Evolutionary conservation across 805 yeast species (phyloP), one percentile per base, ranked within the genome.

Genomic region (Wickerhamiella cacticola): DNA sequence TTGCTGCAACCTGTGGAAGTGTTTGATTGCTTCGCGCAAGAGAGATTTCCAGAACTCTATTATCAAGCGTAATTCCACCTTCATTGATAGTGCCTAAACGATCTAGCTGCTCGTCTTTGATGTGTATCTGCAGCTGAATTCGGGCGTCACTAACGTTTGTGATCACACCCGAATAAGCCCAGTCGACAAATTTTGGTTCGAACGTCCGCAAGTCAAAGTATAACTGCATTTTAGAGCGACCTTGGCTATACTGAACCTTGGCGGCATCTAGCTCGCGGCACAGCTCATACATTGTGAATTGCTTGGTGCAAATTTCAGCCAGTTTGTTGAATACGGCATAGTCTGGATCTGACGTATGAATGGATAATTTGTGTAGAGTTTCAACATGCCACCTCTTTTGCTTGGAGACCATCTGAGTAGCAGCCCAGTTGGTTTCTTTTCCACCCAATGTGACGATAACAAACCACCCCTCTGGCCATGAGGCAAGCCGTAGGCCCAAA

Each of bases 381-480:
- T 53, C 57, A 9, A 57, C 29, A 5, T 42, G 35, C 61, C 61
- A 57, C 12, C 61, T 48, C 2, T 56, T 48, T 28, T 54, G 56
- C 1, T 12, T 10, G 28, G 54, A 50, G 25, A 29, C 46, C 35
- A 57, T 38, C 19, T 55, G 50, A 3, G 57, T 44, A 1, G 56
- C 62, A 12, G 53, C 43, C 60, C 59, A 58, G 2, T 39, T 45
- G 3, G 55, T 39, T 21, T 34, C 29, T 25, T 56, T 55, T 3
- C 58, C 52, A 15, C 60, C 60, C 16, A 63, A 53, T 0, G 63
- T 56, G 1, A 68, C 60, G 2, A 67, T 58, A 21, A 70, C 55
- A 47, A 61, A 65, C 73, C 73, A 70, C 34, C 63, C 62, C 1
- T 54, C 44, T 0, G 71, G 61, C 72, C 71, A 67, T 29, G 55